Conservation (phyloP, 139 green algal species). For the Tetraselmis chui region DNA sequence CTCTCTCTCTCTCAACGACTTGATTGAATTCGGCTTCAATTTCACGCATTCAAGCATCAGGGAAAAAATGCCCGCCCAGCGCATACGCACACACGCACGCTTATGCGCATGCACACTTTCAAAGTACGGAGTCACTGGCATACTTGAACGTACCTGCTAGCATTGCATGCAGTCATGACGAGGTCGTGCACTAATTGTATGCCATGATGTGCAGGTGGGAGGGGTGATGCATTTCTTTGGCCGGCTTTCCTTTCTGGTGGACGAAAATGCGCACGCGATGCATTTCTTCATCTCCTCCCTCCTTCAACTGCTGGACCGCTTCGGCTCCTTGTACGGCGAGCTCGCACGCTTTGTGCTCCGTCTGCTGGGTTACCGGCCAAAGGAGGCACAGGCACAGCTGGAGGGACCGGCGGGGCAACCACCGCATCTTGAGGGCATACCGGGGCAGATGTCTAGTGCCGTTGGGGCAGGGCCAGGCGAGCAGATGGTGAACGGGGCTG, state of each 20-base stretch:
- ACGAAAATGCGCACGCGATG: constrained; percentile 96
- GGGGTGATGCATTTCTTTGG: constrained; percentile 90
- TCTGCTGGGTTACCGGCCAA: constrained; percentile 60
- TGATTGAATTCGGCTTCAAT: too few species aligned
- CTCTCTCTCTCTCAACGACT: too few species aligned
- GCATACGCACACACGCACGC: not conserved
- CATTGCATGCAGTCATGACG: not conserved
- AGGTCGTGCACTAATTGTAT: constrained; percentile 57
- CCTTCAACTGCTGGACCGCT: constrained; percentile 87
- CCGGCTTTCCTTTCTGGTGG: constrained; percentile 90
- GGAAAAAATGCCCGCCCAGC: not conserved
- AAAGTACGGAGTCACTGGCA: too few species aligned
- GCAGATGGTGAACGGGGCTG: too few species aligned
- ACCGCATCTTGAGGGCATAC: too few species aligned
- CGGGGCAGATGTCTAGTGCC: too few species aligned
- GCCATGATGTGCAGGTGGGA: constrained; percentile 59
- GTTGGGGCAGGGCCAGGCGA: too few species aligned
- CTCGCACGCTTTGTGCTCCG: constrained; percentile 87
- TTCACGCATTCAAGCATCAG: not conserved
- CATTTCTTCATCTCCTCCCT: constrained; percentile 97
- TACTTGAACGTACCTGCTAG: too few species aligned
- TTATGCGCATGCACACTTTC: too few species aligned
- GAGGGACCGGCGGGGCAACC: too few species aligned
- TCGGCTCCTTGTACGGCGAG: constrained; percentile 89
- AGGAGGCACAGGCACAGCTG: not conserved